Percentiles rank a stretch among this genome's conserved stretches.
phyloP scores from a whole-genome alignment of 2,329 filamentous ascomycete genomes.

The Botryosphaeria dothidea region DNA sequence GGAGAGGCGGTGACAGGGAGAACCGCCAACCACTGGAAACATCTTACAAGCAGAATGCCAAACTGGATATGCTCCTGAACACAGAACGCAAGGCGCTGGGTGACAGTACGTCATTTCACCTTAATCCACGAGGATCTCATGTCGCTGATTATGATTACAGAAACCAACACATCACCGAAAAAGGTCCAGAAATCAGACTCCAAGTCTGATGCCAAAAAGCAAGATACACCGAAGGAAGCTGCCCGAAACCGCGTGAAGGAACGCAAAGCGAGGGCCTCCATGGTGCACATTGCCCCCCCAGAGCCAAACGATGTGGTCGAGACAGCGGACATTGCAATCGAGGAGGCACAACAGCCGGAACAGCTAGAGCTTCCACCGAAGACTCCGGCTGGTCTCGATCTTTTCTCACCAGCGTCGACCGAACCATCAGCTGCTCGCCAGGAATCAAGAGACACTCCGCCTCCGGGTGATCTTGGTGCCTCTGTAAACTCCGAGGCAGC shows the following conservation, averaged over 20 bases:
- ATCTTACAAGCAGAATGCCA: not conserved
- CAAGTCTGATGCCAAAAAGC: slow-evolving; percentile 24
- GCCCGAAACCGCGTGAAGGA: slow-evolving; percentile 19
- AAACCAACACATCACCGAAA: slow-evolving; percentile 38
- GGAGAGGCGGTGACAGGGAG: slow-evolving; percentile 23
- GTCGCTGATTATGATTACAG: slow-evolving; percentile 11
- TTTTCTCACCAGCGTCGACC: slow-evolving; percentile 48
- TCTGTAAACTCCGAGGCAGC: not conserved
- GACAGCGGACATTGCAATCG: not conserved
- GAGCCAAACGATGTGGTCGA: not conserved
- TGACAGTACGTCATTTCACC: slow-evolving; percentile 37
- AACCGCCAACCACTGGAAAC: not conserved
- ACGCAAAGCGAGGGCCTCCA: slow-evolving; percentile 21
- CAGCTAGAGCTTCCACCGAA: slow-evolving; percentile 36
- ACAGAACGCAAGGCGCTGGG: slow-evolving; percentile 40
- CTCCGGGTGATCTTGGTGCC: not conserved
- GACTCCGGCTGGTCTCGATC: slow-evolving; percentile 35
- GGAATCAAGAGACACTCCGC: slow-evolving; percentile 7
- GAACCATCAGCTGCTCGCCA: slow-evolving; percentile 33
- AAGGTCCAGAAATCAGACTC: slow-evolving; percentile 24
- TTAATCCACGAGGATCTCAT: too few species aligned
- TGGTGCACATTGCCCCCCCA: slow-evolving; percentile 2
- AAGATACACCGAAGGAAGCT: not conserved
- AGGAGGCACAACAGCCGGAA: not conserved
- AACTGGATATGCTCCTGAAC: slow-evolving; percentile 18